Conservation (phyloP, 176 grass and related monocot species). For the Raddia guianensis region DNA sequence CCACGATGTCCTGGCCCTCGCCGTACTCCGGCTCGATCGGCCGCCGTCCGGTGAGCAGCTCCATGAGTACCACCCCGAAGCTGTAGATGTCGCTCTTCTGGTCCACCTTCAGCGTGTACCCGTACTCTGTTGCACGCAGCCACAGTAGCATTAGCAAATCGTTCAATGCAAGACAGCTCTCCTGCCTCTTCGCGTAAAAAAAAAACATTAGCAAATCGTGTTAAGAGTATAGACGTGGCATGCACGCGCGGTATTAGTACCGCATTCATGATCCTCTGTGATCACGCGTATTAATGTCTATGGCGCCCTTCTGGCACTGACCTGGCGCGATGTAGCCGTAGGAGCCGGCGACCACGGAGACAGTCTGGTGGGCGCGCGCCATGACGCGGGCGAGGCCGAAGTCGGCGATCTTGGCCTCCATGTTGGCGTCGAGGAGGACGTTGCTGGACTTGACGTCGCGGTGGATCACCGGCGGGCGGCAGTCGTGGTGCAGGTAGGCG, state of each 20-base stretch:
- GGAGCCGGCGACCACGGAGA: slow-evolving; percentile 85
- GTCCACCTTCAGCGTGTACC: slow-evolving; percentile 91
- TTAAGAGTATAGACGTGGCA: no score
- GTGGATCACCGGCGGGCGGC: slow-evolving; percentile 87
- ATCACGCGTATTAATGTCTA: no score
- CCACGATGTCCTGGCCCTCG: slow-evolving; percentile 76
- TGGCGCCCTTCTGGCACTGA: slow-evolving; percentile 33
- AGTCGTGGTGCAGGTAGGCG: slow-evolving; percentile 95
- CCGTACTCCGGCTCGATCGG: slow-evolving; percentile 83
- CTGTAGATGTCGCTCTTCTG: slow-evolving; percentile 98
- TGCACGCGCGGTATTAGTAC: no score
- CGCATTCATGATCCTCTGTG: no score
- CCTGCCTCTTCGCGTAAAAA: no score
- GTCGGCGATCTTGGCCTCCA: slow-evolving; percentile 87
- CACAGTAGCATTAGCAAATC: neutral
- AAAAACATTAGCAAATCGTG: neutral
- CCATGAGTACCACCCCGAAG: slow-evolving; percentile 90
- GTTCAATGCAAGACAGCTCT: no score
- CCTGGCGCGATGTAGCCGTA: slow-evolving; percentile 96
- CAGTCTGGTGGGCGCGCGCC: slow-evolving; percentile 71
- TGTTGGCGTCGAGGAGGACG: slow-evolving; percentile 81
- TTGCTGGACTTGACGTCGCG: slow-evolving; percentile 97
- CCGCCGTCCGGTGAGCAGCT: slow-evolving; percentile 77
- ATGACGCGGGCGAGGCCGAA: slow-evolving; percentile 92
- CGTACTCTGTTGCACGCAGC: slow-evolving; percentile 59